Evolutionary conservation across 139 green algal genomes (phyloP), one percentile per base, ranked within the genome.

Genomic region (Chlorella sp.): DNA sequence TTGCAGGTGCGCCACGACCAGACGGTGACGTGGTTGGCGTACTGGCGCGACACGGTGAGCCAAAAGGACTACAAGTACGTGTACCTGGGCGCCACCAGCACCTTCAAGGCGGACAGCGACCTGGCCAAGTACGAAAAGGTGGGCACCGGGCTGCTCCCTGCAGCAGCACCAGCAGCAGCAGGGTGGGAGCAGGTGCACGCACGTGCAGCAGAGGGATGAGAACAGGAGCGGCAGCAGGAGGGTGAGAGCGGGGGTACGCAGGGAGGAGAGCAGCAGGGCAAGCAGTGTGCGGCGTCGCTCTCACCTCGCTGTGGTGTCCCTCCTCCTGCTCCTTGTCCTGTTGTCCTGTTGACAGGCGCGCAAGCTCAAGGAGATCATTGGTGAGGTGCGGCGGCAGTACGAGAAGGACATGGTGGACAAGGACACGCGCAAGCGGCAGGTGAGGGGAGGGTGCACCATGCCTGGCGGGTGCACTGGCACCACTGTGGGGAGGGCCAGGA

Each of bases 101-200:
- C 71, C 5, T 96, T 97, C 79, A 99, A 98, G 86, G 86, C 84
- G 4, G 89, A 97, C 31, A 91, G 76, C 69, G 95, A 99, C 83
- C 78, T 93, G 65, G 81, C 84, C 34, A 99, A 99, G 86, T 99
- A 98, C 72, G 95, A 99, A 78, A 98, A 98, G 85, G 95, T 90
- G 71, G 1, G 67, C 14, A 23, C 22, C 2, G 22, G n/a, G 42
- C 42, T 24, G 42, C 42, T 24, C n/a, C n/a, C n/a, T n/a, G n/a
- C 42, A 55, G 42, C 42, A 55, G 42, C 42, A 55, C 14, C 42
- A 24, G 42, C 42, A 55, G 42, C 42, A 24, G 14, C 42, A 55
- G 6, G 10, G 6, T 14, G 27, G 51, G 5, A 62, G 2, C 51
- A 62, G 51, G 3, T 22, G 5, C 51, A 62, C 23, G 51, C 23